phyloP scores from a whole-genome alignment of 1,284 basidiomycete genomes.

The Lentinus polychrous region DNA sequence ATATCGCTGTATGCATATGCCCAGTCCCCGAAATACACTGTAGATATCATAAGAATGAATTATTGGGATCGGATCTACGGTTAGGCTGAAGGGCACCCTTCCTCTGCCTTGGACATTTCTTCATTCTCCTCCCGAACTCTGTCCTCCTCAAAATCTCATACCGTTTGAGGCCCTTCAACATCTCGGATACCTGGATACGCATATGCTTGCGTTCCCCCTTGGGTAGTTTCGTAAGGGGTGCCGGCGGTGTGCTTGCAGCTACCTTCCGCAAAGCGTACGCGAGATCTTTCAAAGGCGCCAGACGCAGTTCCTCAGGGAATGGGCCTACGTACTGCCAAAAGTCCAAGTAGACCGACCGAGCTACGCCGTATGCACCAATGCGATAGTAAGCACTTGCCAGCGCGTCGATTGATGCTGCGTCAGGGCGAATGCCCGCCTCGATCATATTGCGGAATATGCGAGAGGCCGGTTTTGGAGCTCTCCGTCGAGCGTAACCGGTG shows the following conservation, averaged over 20 bases:
- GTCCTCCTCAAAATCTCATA: too few relatives aligned
- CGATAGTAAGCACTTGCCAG: slow-evolving; percentile 60
- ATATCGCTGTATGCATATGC: too few relatives aligned
- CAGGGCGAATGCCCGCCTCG: slow-evolving; percentile 51
- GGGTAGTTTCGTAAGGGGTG: too few relatives aligned
- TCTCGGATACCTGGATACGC: too few relatives aligned
- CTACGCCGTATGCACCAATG: slow-evolving; percentile 41
- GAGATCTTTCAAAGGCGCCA: slow-evolving; percentile 37
- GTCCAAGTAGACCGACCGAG: slow-evolving; percentile 45
- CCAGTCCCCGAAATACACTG: too few relatives aligned
- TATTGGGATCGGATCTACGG: too few relatives aligned
- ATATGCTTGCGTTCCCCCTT: too few relatives aligned
- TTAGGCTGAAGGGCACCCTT: too few relatives aligned
- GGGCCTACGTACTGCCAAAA: slow-evolving; percentile 62
- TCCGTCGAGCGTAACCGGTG: slow-evolving; percentile 51
- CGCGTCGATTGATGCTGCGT: slow-evolving; percentile 61
- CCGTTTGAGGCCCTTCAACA: too few relatives aligned
- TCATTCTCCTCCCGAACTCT: too few relatives aligned
- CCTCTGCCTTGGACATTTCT: too few relatives aligned
- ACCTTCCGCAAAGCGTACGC: slow-evolving; percentile 37
- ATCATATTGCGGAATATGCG: slow-evolving; percentile 58
- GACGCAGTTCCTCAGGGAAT: slow-evolving; percentile 42
- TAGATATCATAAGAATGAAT: too few relatives aligned
- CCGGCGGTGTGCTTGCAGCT: slow-evolving; percentile 10
- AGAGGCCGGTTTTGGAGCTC: slow-evolving; percentile 47